Evolutionary conservation across 208 protist species (phyloP).

Genomic region (Histomonas meleagridis): DNA sequence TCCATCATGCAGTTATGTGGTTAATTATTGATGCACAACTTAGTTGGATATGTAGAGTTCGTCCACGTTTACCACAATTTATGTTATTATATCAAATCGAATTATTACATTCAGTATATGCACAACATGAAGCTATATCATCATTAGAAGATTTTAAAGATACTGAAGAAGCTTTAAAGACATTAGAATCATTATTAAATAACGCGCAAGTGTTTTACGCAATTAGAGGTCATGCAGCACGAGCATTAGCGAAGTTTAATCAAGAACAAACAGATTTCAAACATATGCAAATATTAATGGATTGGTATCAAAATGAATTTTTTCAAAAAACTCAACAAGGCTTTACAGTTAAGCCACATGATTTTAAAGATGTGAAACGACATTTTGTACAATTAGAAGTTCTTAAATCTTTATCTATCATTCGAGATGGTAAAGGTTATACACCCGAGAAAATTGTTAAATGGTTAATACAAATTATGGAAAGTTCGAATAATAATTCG

Average conservation of each 20-base stretch:
- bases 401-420: neutral
- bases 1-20: neutral
- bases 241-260: neutral
- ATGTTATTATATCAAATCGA: neutral
- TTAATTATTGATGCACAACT: neutral
- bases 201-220: neutral
- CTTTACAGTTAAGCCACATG: neutral
- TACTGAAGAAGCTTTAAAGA: neutral
- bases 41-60: neutral
- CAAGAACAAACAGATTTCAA: neutral
- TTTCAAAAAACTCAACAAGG: neutral
- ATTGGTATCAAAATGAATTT: neutral
- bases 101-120: neutral
- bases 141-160: neutral
- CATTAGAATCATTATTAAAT: neutral
- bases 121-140: neutral
- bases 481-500: neutral
- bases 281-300: neutral
- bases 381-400: conserved; percentile 31
- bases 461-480: neutral
- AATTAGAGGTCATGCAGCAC: neutral
- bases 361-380: neutral
- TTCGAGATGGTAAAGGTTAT: neutral
- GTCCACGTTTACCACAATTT: neutral
- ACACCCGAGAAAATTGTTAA: neutral